Percentiles rank a stretch among this genome's conserved stretches.
Conservation (phyloP, 768 basidiomycete species). For the Mrakia frigida region DNA sequence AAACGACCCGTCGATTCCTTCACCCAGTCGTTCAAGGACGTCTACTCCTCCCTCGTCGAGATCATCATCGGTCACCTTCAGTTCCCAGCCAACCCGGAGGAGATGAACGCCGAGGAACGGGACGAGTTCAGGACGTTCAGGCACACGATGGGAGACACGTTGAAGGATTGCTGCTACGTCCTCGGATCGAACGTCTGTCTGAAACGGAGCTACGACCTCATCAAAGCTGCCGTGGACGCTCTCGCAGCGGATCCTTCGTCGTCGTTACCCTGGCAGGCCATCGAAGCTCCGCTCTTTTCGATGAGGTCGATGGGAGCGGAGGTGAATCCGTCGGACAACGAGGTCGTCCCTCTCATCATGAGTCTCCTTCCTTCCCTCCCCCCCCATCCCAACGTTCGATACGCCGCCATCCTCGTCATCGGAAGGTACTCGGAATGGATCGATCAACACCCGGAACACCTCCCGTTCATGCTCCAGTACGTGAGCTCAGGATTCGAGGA, state of each 20-base stretch:
- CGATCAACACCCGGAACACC: conserved; percentile 77
- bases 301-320: conserved; percentile 98
- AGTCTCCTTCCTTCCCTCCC: conserved; percentile 87
- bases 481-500: conserved; percentile 88
- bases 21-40: conserved; percentile 60
- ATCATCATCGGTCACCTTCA: conserved; percentile 86
- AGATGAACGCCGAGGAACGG: conserved; percentile 71
- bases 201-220: conserved; percentile 69
- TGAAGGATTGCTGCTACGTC: conserved; percentile 96
- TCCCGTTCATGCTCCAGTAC: conserved; percentile 78
- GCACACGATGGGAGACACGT: conserved; percentile 97
- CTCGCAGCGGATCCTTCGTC: conserved; percentile 51
- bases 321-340: conserved; percentile 73
- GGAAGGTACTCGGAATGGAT: conserved; percentile 97
- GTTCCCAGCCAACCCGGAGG: conserved; percentile 69
- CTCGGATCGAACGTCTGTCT: conserved; percentile 82
- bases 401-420: conserved; percentile 89
- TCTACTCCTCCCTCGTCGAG: conserved; percentile 75
- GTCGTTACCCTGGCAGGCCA: conserved; percentile 69
- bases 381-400: conserved; percentile 81
- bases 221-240: conserved; percentile 61
- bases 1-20: conserved; percentile 62
- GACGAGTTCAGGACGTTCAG: conserved; percentile 93
- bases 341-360: conserved; percentile 91
- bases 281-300: conserved; percentile 95